A percentile compares a stretch with the other conserved stretches of the same genome.
Evolutionary conservation across 352 stramenopile species (phyloP).

Genomic region (Phytophthora multivora): DNA sequence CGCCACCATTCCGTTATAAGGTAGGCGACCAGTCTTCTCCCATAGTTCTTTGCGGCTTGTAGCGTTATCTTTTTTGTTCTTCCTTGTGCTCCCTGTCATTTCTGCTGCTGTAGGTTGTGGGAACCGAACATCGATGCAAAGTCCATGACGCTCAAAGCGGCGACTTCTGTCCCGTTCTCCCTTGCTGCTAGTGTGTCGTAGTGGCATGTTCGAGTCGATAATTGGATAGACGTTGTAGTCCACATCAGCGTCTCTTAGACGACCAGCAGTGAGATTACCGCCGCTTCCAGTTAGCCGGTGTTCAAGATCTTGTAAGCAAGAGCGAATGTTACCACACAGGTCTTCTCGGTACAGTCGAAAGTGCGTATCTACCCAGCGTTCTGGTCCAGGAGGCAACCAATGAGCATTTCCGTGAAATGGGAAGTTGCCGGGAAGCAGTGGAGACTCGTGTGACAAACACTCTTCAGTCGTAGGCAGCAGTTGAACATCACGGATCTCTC

Average conservation of each 20-base stretch:
- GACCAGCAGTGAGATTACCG: slow-evolving; percentile 19
- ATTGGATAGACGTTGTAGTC: slow-evolving; percentile 43
- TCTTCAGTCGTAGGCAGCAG: slow-evolving; percentile 45
- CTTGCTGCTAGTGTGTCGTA: slow-evolving; percentile 34
- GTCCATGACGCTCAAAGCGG: slow-evolving; percentile 28
- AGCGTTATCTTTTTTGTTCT: slow-evolving; percentile 18
- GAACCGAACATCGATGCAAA: slow-evolving; percentile 41
- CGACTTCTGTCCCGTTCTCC: slow-evolving; percentile 23
- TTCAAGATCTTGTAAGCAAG: slow-evolving; percentile 40
- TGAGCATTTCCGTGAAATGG: slow-evolving; percentile 44
- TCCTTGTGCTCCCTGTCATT: slow-evolving; percentile 20
- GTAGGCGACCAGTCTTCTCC: slow-evolving; percentile 41
- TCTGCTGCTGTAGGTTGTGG: slow-evolving; percentile 26
- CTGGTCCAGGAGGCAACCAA: slow-evolving; percentile 43
- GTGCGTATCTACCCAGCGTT: slow-evolving; percentile 50
- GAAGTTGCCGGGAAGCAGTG: slow-evolving; percentile 42
- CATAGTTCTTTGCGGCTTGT: slow-evolving; percentile 31
- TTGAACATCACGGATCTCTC: slow-evolving; percentile 38
- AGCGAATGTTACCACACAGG: slow-evolving; percentile 38
- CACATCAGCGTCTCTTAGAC: slow-evolving; percentile 28
- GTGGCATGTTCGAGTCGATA: slow-evolving; percentile 12
- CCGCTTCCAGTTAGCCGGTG: slow-evolving; percentile 14
- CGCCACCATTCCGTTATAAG: slow-evolving; percentile 41
- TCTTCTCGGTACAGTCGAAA: slow-evolving; percentile 55
- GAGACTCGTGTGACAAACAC: slow-evolving; percentile 30